Base-by-base conservation (phyloP, 306 rosid species). In the Quercus aquifolioides region DNA sequence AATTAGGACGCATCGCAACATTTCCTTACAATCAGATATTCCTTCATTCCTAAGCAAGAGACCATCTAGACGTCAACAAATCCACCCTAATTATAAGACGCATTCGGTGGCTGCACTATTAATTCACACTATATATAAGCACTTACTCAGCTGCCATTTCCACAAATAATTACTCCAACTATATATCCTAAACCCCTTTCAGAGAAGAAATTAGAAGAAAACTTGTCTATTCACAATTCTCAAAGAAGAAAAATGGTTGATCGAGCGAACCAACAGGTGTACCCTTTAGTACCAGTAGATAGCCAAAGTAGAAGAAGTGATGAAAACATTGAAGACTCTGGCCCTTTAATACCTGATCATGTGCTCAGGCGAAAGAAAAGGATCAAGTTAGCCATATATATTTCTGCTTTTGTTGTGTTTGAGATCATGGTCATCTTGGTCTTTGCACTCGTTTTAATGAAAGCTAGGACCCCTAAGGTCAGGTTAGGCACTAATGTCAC, bases 351-450 rank as follows among this genome's bases (percentile, higher is more conserved):
- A 17, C n/a, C 63, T 23, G 25, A 69, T 9, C 35, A 31, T 4
- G 69, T 54, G 69, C 58, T 49, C 58, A 68, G 26, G 20, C 81
- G 75, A 15, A 67, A 55, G 49, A 78, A 78, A 67, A 78, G 56
- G 63, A 69, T 68, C 25, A 78, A 78, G 35, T 21, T 25, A 67
- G 56, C 11, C 57, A 78, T 55, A 25, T 68, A 21, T 55, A 55
- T 78, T 19, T 74, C 69, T 4, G 26, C 43, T 10, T 55, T 35
- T 74, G 11, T 69, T 0, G 68, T 69, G 58, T 55, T 78, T 78
- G 57, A 69, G 4, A 25, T 78, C 57, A 8, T 78, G 17, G 43
- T 55, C 28, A 8, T 78, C 8, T 23, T 55, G 4, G 43, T 69
- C n/a, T 14, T 69, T 5, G 69, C 3, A n/a, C 35, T 78, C 69